These are phyloP conservation scores for Solanum hybrid DNA, from an alignment of 305 asterid genomes.

Conservation along the genomic window DNA sequence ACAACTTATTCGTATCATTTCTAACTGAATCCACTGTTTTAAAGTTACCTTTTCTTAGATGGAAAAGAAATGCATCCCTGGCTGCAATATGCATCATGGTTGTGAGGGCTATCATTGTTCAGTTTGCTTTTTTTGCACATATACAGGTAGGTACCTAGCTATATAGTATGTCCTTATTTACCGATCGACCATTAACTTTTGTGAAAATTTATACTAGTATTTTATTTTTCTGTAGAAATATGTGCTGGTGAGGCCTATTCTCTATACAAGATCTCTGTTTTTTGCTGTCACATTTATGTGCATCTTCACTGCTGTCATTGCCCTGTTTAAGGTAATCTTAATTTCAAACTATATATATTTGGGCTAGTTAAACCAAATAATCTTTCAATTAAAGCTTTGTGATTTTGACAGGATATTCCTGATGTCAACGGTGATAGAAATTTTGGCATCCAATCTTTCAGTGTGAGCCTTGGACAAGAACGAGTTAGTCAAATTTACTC, in stretches of 20 bases:
- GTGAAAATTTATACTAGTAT: not conserved
- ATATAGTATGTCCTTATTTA: not conserved
- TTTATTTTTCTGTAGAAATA: constrained; percentile 3
- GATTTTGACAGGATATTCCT: constrained; percentile 18
- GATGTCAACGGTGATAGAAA: constrained; percentile 18
- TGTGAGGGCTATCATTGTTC: constrained; percentile 16
- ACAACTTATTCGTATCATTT: not conserved
- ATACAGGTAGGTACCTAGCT: constrained; percentile 10
- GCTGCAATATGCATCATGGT: constrained; percentile 8
- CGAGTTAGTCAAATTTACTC: constrained; percentile 2
- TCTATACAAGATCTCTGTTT: constrained; percentile 10
- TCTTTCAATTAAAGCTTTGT: not conserved
- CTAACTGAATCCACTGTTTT: not conserved
- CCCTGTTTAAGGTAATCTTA: constrained; percentile 16
- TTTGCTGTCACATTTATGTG: constrained; percentile 13
- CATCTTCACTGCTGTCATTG: constrained; percentile 12
- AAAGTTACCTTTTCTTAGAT: constrained; percentile 19
- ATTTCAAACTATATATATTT: not conserved
- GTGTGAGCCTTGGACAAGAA: constrained; percentile 18
- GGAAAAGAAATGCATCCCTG: constrained; percentile 17
- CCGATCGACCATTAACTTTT: not conserved
- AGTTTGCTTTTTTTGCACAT: constrained; percentile 17
- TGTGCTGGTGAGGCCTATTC: constrained; percentile 8
- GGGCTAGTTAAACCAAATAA: not conserved
- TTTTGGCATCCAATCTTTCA: constrained; percentile 12